Evolutionary conservation across 2,329 filamentous ascomycete species (phyloP).

Genomic region (Grosmannia clavigera): DNA sequence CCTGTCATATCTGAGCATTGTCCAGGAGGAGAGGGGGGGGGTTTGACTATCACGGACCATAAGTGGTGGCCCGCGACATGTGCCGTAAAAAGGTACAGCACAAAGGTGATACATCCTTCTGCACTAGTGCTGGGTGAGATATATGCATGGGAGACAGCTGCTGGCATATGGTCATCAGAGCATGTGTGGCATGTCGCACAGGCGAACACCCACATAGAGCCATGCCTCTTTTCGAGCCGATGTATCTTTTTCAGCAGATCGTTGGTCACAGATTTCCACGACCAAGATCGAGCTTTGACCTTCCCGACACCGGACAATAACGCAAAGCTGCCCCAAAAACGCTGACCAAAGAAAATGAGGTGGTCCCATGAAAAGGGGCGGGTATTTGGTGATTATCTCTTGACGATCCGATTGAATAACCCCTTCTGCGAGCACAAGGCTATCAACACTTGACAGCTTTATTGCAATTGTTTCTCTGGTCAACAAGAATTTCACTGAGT

Average conservation of each 20-base stretch:
- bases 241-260: not conserved
- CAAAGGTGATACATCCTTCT: constrained; percentile 1
- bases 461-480: not conserved
- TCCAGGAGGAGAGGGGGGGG: not conserved
- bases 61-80: not conserved
- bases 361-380: not conserved
- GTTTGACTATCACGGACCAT: not conserved
- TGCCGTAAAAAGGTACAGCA: constrained; percentile 9
- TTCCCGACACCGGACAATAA: not conserved
- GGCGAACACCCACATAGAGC: not conserved
- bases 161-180: constrained; percentile 4
- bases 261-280: not conserved
- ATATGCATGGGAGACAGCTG: constrained; percentile 9
- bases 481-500: not conserved
- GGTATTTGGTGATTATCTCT: not conserved
- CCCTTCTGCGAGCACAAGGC: not conserved
- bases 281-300: not conserved
- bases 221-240: not conserved
- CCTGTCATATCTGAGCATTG: not conserved
- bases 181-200: constrained; percentile 8
- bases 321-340: not conserved
- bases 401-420: not conserved
- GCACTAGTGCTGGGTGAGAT: not conserved
- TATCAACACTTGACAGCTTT: not conserved
- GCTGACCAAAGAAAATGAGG: not conserved